Evolutionary conservation across 495 filamentous ascomycete genomes (phyloP).

Genomic region (Pseudomonodictys pantanalensis): DNA sequence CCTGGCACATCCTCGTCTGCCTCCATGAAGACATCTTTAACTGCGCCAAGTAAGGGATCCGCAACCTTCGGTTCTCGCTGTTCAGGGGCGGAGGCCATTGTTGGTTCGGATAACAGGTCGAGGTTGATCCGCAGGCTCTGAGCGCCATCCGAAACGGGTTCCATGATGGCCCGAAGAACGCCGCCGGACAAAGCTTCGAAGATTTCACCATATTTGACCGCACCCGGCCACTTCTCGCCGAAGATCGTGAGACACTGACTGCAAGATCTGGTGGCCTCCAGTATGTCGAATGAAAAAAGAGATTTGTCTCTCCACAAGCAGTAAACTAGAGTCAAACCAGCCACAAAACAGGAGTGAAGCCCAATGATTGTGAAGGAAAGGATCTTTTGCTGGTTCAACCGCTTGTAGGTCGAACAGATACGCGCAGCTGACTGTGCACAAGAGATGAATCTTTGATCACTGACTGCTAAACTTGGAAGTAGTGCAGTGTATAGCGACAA

Average conservation of each 20-base stretch:
- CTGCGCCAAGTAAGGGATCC: slow-evolving; percentile 16
- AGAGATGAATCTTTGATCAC: slow-evolving; percentile 16
- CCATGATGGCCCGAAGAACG: slow-evolving; percentile 17
- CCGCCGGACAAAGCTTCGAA: slow-evolving; percentile 15
- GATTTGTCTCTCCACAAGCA: slow-evolving; percentile 18
- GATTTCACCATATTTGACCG: slow-evolving; percentile 21
- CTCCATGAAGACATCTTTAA: slow-evolving; percentile 27
- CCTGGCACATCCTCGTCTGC: slow-evolving; percentile 20
- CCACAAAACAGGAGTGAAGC: slow-evolving; percentile 22
- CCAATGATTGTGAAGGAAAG: slow-evolving; percentile 24
- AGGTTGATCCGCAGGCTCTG: slow-evolving; percentile 9
- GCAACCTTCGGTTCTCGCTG: neutral
- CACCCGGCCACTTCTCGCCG: slow-evolving; percentile 21
- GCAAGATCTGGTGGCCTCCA: slow-evolving; percentile 17
- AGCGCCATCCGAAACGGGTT: neutral
- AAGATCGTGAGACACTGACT: slow-evolving; percentile 16
- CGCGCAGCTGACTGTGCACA: slow-evolving; percentile 12
- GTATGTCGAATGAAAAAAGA: slow-evolving; percentile 15
- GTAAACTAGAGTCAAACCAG: slow-evolving; percentile 18
- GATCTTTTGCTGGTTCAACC: slow-evolving; percentile 19
- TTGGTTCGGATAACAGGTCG: neutral
- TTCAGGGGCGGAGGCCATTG: neutral
- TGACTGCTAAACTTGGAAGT: slow-evolving; percentile 5
- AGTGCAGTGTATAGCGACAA: slow-evolving; percentile 15
- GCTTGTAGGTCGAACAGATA: slow-evolving; percentile 17